Conservation (phyloP, 2,329 filamentous ascomycete species). For the Xylaria sp. region DNA sequence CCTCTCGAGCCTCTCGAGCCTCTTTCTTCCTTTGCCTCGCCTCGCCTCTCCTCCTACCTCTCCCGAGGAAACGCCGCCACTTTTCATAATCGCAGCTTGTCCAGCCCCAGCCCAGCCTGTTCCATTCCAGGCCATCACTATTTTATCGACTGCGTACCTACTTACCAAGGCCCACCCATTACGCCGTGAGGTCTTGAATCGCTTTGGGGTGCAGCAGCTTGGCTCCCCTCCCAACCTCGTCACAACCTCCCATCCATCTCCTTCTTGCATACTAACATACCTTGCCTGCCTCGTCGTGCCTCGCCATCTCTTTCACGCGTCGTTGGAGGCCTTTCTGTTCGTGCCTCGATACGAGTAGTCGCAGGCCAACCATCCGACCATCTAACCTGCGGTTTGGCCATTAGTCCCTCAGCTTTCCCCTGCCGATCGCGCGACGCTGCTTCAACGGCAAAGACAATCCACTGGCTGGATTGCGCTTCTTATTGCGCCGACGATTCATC, state of each 20-base stretch:
- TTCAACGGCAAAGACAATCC: slow-evolving; percentile 23
- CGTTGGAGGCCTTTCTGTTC: not conserved
- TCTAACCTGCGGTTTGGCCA: not conserved
- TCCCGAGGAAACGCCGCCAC: not conserved
- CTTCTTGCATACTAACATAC: not conserved
- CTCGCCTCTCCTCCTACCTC: not conserved
- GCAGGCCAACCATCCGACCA: not conserved
- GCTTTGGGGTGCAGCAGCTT: not conserved
- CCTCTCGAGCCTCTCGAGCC: too few relatives aligned
- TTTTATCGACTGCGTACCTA: not conserved
- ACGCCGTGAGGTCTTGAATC: not conserved
- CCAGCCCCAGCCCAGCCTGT: not conserved
- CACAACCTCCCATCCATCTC: not conserved
- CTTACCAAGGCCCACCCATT: slow-evolving; percentile 4
- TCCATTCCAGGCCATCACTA: not conserved
- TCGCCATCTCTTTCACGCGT: not conserved
- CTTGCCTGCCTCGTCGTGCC: too few relatives aligned
- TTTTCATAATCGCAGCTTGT: not conserved
- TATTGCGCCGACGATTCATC: slow-evolving; percentile 29
- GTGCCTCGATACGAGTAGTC: not conserved
- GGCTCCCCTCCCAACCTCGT: slow-evolving; percentile 11
- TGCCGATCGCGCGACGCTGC: not conserved
- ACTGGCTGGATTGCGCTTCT: slow-evolving; percentile 32
- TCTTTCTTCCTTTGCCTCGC: not conserved
- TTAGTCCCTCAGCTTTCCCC: slow-evolving; percentile 10